A percentile compares a stretch with the other conserved stretches of the same genome.
phyloP scores from a whole-genome alignment of 1,284 basidiomycete species.

The Ceratobasidium sp. region DNA sequence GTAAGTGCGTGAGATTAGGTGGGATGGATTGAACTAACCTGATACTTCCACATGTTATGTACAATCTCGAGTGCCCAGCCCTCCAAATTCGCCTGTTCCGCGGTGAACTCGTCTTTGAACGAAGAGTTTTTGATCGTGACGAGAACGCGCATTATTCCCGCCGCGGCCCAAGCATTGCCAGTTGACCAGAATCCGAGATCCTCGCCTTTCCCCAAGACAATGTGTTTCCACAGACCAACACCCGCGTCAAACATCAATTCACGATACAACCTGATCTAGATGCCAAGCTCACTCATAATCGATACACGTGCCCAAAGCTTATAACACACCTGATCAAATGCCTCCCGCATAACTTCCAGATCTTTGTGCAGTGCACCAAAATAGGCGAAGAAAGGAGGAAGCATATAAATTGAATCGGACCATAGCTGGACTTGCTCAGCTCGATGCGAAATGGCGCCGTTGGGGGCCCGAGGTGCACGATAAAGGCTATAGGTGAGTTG shows the following conservation, averaged over 20 bases:
- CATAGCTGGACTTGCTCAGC: constrained; percentile 65
- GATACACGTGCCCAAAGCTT: constrained; percentile 53
- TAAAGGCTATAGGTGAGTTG: constrained; percentile 76
- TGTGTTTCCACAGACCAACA: constrained; percentile 71
- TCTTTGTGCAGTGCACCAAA: constrained; percentile 79
- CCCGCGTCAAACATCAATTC: constrained; percentile 51
- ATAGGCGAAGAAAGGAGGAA: constrained; percentile 90
- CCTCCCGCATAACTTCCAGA: constrained; percentile 66
- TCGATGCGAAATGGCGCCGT: constrained; percentile 85
- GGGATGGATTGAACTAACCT: constrained; percentile 34
- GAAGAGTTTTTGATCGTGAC: constrained; percentile 71
- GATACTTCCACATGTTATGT: constrained; percentile 37
- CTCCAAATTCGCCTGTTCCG: constrained; percentile 65
- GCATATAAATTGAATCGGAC: constrained; percentile 86
- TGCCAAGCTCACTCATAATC: neutral
- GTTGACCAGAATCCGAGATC: constrained; percentile 78
- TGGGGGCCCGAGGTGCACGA: constrained; percentile 67
- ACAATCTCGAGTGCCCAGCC: constrained; percentile 59
- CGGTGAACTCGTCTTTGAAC: constrained; percentile 57
- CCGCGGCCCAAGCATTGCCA: constrained; percentile 86
- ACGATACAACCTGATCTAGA: constrained; percentile 55
- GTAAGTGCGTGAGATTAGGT: neutral
- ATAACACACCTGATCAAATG: constrained; percentile 83
- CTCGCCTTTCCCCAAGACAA: constrained; percentile 60
- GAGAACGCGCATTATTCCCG: constrained; percentile 83